phyloP scores from a whole-genome alignment of 2,329 filamentous ascomycete species.

The Elsinoe ampelina region DNA sequence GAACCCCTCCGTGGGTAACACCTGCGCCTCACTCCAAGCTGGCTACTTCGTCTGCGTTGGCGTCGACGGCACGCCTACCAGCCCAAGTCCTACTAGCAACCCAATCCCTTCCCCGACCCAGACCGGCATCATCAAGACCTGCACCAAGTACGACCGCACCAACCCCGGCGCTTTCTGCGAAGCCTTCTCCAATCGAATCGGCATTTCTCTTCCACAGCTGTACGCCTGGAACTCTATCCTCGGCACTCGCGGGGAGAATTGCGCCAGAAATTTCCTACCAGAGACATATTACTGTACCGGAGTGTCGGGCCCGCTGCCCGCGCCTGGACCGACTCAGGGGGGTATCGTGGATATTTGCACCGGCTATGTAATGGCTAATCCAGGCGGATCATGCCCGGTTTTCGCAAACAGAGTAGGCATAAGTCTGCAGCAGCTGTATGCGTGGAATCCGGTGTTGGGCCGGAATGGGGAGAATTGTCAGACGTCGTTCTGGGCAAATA shows the following conservation, averaged over 20 bases:
- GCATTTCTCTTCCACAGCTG: slow-evolving; percentile 5
- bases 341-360: slow-evolving; percentile 23
- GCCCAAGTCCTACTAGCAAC: neutral
- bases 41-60: slow-evolving; percentile 12
- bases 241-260: slow-evolving; percentile 16
- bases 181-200: slow-evolving; percentile 13
- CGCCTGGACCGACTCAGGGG: slow-evolving; percentile 20
- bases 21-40: slow-evolving; percentile 17
- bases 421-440: slow-evolving; percentile 15
- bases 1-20: slow-evolving; percentile 23
- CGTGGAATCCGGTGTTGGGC: slow-evolving; percentile 18
- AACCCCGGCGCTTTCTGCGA: slow-evolving; percentile 15
- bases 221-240: slow-evolving; percentile 17
- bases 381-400: slow-evolving; percentile 22
- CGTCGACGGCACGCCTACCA: neutral
- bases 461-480: slow-evolving; percentile 17
- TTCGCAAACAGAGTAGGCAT: slow-evolving; percentile 20
- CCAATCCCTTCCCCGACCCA: slow-evolving; percentile 10
- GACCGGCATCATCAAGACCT: slow-evolving; percentile 15
- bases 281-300: slow-evolving; percentile 16
- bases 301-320: neutral
- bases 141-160: slow-evolving; percentile 16
- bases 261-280: slow-evolving; percentile 13
- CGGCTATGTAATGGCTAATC: slow-evolving; percentile 21
- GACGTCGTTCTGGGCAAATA: slow-evolving; percentile 14